Evolutionary conservation across 2,329 filamentous ascomycete genomes (phyloP).

Genomic region (Colletotrichum paranaense): DNA sequence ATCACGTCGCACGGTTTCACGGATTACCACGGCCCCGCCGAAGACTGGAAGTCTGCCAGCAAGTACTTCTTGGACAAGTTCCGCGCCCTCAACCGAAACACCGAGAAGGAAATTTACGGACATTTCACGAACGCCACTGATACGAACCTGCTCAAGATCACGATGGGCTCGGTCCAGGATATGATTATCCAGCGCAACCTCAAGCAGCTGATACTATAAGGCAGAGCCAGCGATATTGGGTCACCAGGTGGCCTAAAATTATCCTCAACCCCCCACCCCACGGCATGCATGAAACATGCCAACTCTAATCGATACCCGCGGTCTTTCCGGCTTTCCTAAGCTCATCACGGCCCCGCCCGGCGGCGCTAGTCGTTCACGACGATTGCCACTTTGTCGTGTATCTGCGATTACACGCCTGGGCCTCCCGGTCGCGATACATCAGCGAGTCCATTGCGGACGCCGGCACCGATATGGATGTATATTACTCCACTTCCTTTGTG

Average conservation of each 20-base stretch:
- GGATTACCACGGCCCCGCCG: slow-evolving; percentile 78
- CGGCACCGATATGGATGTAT: slow-evolving; percentile 22
- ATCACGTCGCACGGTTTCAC: slow-evolving; percentile 81
- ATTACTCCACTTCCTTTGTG: slow-evolving; percentile 28
- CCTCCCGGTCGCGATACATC: not conserved
- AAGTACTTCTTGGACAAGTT: slow-evolving; percentile 89
- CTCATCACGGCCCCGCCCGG: slow-evolving; percentile 8
- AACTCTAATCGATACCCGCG: slow-evolving; percentile 33
- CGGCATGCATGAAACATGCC: slow-evolving; percentile 20
- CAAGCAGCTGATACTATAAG: slow-evolving; percentile 79
- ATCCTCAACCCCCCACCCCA: not conserved
- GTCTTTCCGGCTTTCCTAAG: slow-evolving; percentile 2
- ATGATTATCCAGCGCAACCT: slow-evolving; percentile 89
- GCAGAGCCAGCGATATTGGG: slow-evolving; percentile 20
- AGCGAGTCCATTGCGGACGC: not conserved
- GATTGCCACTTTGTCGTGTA: not conserved
- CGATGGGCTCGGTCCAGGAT: slow-evolving; percentile 87
- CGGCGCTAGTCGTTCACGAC: slow-evolving; percentile 4
- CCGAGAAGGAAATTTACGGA: slow-evolving; percentile 72
- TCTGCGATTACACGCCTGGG: not conserved
- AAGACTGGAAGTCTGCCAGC: slow-evolving; percentile 79
- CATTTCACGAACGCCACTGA: slow-evolving; percentile 73
- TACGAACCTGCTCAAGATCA: slow-evolving; percentile 84
- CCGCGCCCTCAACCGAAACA: slow-evolving; percentile 77
- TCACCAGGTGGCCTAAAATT: not conserved